A percentile compares a stretch with the other conserved stretches of the same genome.
Conservation (phyloP, 2,329 filamentous ascomycete genomes). For the Cyclaneusma minus region DNA sequence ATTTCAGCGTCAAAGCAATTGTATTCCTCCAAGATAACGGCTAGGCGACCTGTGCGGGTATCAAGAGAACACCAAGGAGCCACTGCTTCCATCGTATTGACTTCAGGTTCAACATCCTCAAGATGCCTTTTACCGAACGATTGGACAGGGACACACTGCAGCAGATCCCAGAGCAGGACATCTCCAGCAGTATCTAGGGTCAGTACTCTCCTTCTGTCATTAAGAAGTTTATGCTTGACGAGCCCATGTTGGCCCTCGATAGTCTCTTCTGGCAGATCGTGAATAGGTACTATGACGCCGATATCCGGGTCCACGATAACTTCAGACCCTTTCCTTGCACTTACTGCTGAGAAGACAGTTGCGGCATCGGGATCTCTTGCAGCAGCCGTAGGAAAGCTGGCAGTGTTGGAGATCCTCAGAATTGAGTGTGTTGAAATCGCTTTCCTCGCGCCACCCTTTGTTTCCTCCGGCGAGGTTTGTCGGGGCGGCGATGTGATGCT, state of each 20-base stretch:
- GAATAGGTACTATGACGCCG: conserved; percentile 43
- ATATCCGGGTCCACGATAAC: conserved; percentile 32
- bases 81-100: conserved; percentile 80
- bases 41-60: conserved; percentile 79
- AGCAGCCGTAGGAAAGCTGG: conserved; percentile 47
- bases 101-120: conserved; percentile 74
- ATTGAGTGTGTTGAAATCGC: conserved; percentile 67
- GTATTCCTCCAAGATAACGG: conserved; percentile 81
- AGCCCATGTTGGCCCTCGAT: conserved; percentile 93
- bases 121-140: conserved; percentile 91
- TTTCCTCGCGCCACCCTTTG: conserved; percentile 28
- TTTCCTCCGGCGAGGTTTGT: conserved; percentile 20
- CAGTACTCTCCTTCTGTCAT: conserved; percentile 75
- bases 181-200: conserved; percentile 92
- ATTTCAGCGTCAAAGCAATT: conserved; percentile 97
- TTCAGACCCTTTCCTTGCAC: conserved; percentile 41
- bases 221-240: conserved; percentile 83
- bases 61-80: conserved; percentile 95
- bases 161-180: conserved; percentile 85
- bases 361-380: conserved; percentile 38
- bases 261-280: conserved; percentile 57
- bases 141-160: conserved; percentile 74
- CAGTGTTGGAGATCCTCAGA: conserved; percentile 71
- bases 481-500: conserved; percentile 24
- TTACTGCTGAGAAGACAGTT: conserved; percentile 30